These are phyloP conservation scores for Penicillium sp. DNA, from an alignment of 2,329 filamentous ascomycete species.

Conservation along the genomic window DNA sequence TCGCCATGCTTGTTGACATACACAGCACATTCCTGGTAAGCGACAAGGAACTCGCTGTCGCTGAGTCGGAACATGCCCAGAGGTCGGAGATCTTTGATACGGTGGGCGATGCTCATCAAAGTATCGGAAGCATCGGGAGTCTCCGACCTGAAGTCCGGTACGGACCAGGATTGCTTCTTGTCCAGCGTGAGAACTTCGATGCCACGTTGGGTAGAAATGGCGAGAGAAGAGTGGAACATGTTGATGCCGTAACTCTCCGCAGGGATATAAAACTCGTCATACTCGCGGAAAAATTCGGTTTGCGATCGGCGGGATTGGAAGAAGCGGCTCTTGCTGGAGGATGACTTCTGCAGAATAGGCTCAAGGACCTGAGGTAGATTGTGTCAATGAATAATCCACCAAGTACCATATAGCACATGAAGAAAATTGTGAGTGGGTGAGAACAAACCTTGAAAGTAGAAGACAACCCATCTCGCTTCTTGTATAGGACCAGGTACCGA, in stretches of 20 bases:
- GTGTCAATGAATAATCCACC: too few relatives aligned
- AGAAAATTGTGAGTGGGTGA: neutral
- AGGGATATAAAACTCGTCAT: conserved; percentile 98
- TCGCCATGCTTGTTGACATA: conserved; percentile 99
- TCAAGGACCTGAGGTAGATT: conserved; percentile 73
- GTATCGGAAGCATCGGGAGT: conserved; percentile 62
- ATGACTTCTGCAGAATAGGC: conserved; percentile 90
- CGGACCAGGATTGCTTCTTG: conserved; percentile 93
- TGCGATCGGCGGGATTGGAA: conserved; percentile 67
- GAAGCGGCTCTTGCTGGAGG: conserved; percentile 76
- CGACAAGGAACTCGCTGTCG: conserved; percentile 88
- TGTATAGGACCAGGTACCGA: conserved; percentile 91
- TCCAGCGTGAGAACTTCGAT: conserved; percentile 96
- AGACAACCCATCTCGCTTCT: conserved; percentile 88
- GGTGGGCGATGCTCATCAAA: conserved; percentile 81
- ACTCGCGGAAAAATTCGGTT: conserved; percentile 96
- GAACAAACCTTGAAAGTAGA: conserved; percentile 76
- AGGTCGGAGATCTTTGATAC: conserved; percentile 80
- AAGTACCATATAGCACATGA: too few relatives aligned
- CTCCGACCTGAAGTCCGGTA: conserved; percentile 75
- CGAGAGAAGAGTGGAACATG: conserved; percentile 91
- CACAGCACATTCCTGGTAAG: conserved; percentile 94
- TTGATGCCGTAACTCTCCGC: conserved; percentile 94
- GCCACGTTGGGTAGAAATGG: conserved; percentile 86
- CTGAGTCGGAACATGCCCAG: conserved; percentile 96